Base-by-base conservation (phyloP, 78 protist genomes). In the Andalucia godoyi region DNA sequence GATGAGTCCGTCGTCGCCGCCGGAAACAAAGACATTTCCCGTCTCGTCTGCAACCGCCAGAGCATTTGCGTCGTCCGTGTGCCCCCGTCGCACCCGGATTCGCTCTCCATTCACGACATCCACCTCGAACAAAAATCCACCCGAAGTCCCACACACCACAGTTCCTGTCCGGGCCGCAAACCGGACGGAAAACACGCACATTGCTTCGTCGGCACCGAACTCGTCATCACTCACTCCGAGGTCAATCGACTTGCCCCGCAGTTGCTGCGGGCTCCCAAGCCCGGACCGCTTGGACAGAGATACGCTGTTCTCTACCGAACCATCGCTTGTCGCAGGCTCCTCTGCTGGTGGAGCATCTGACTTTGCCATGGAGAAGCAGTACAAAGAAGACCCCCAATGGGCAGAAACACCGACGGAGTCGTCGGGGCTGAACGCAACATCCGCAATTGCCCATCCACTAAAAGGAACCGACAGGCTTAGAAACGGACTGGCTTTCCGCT, bases 51-150 rank as follows among this genome's bases (percentile, higher is more conserved):
- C 77, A 72, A 7, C 42, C 43, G 61, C 2, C 65, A 72, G 23
- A 79, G 84, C 69, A 29, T 84, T 84, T 4, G 71, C 59, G 51
- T 84, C 90, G 23, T 76, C 67, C 15, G 23, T 10, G 68, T 78
- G 85, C 1, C 76, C 84, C 8, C 49, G 37, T 4, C n/a, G 41
- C 41, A 13, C 42, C 6, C 38, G 46, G 3, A 15, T 32, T 27
- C 71, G 46, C 32, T 4, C 4, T 38, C 25, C 18, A 54, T 7
- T 9, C 8, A 34, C 72, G 29, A 85, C 23, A 62, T 85, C 85
- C 42, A 67, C 70, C 3, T 81, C 27, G 27, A 66, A 77, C 13
- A 85, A 32, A 47, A 23, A 21, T 15, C 55, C 57, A 53, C 73
- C 76, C 25, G 61, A 65, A 25, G 65, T 17, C 25, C 91, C 91